Conservation (phyloP, 495 filamentous ascomycete species). For the Monascus purpureus region DNA sequence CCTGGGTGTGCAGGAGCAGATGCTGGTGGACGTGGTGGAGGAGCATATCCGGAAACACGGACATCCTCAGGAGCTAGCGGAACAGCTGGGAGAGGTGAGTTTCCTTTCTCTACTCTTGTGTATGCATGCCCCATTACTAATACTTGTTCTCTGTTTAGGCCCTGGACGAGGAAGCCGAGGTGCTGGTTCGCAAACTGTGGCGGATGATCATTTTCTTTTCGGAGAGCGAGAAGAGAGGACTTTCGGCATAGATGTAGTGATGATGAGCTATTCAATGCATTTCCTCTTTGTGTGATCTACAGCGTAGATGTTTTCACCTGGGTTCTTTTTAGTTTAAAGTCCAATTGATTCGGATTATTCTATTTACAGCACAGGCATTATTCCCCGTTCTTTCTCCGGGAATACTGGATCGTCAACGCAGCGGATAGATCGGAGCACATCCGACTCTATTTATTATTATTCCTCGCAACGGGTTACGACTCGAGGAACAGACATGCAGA, state of each 20-base stretch:
- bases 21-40: constrained; percentile 85
- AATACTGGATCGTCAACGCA: too few relatives aligned
- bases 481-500: too few relatives aligned
- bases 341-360: too few relatives aligned
- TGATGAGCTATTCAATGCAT: not conserved
- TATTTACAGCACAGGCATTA: too few relatives aligned
- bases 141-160: constrained; percentile 34
- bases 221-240: constrained; percentile 83
- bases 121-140: not conserved
- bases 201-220: constrained; percentile 98
- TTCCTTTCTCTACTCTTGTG: constrained; percentile 1
- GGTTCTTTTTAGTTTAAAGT: too few relatives aligned
- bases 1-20: constrained; percentile 89
- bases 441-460: too few relatives aligned
- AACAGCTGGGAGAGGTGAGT: constrained; percentile 69
- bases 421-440: too few relatives aligned
- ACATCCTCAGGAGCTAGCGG: constrained; percentile 65
- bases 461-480: too few relatives aligned
- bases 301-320: not conserved
- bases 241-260: constrained; percentile 41
- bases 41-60: constrained; percentile 70
- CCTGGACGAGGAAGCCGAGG: constrained; percentile 88
- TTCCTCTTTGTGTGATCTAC: not conserved
- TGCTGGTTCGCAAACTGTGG: constrained; percentile 92
- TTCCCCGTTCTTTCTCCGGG: too few relatives aligned